Evolutionary conservation across 179 eudicot species (phyloP), one percentile per base, ranked within the genome.

Genomic region (Sideroxylon spinosum): DNA sequence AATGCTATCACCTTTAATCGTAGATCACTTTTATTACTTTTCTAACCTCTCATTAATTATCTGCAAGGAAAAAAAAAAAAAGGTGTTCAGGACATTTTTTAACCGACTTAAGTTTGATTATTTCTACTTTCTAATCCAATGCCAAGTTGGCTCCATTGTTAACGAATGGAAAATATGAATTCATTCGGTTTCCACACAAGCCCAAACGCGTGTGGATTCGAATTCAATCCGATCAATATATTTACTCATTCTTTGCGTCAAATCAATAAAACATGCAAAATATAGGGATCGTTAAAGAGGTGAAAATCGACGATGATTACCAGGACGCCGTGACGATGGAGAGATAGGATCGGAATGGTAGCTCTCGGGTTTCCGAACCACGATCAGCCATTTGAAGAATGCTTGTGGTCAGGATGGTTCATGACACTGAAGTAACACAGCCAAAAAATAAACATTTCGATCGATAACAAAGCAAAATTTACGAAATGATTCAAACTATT

Each of bases 321-420:
- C 78, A 50, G 44, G 14, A 46, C 13, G 23, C n/a, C 7, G 52
- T 49, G 55, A 20, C 22, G 73, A 37, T 19, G 53, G 11, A n/a
- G 73, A 68, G 50, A 68, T 13, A n/a, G 78, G 48, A 17, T 75
- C 46, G 64, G 48, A 62, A 49, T 49, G 59, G 48, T 48, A 49
- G 22, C 2, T 25, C 60, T 25, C n/a, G 71, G 32, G 60, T 14
- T 49, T 63, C 25, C 7, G 56, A 14, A 74, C 9, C 60, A 63
- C 53, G 46, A 63, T 75, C 60, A 1, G 68, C 71, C 78, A 75
- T 75, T 57, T 48, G 48, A 63, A 25, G 57, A 46, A 49, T 70
- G 73, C 11, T 70, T 28, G 52, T 70, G 57, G 26, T 70, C 73
- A 70, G n/a, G 19, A 16, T 75, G 52, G 44, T 32, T 16, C 66